A percentile compares a stretch with the other conserved stretches of the same genome.
Conservation (phyloP, 257 asterid species). For the Coffea canephora region DNA sequence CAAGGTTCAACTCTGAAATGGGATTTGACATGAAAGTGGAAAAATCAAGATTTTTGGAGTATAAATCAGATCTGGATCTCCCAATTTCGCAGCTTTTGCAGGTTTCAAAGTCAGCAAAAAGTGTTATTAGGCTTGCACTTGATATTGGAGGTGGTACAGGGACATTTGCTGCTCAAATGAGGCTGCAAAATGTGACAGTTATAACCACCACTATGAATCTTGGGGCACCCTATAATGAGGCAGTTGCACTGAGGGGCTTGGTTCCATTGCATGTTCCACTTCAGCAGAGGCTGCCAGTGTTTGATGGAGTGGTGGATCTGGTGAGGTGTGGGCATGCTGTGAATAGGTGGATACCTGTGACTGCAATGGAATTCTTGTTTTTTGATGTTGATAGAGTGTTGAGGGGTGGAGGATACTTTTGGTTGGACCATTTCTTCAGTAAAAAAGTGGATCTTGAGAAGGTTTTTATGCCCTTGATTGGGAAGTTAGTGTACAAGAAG, state of each 20-base stretch:
- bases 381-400: slow-evolving; percentile 87
- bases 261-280: slow-evolving; percentile 78
- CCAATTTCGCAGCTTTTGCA: slow-evolving; percentile 75
- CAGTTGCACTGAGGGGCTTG: slow-evolving; percentile 83
- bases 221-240: slow-evolving; percentile 82
- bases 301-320: slow-evolving; percentile 86
- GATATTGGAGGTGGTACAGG: slow-evolving; percentile 95
- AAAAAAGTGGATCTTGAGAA: slow-evolving; percentile 74
- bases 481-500: slow-evolving; percentile 84
- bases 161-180: slow-evolving; percentile 93
- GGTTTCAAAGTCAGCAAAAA: slow-evolving; percentile 43
- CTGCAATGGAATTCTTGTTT: slow-evolving; percentile 73
- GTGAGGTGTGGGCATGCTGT: slow-evolving; percentile 91
- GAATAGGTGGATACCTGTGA: slow-evolving; percentile 85
- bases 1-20: slow-evolving; percentile 52
- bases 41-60: slow-evolving; percentile 46
- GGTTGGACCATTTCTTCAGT: slow-evolving; percentile 83
- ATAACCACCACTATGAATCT: slow-evolving; percentile 86
- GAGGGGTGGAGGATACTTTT: slow-evolving; percentile 87
- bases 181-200: slow-evolving; percentile 73
- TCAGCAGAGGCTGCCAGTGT: slow-evolving; percentile 95
- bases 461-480: slow-evolving; percentile 72
- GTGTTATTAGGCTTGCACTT: slow-evolving; percentile 58
- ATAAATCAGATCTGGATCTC: slow-evolving; percentile 84
- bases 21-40: slow-evolving; percentile 83